Conservation (phyloP, 805 yeast genomes). For the Wickerhamiella kurtzmanii region DNA sequence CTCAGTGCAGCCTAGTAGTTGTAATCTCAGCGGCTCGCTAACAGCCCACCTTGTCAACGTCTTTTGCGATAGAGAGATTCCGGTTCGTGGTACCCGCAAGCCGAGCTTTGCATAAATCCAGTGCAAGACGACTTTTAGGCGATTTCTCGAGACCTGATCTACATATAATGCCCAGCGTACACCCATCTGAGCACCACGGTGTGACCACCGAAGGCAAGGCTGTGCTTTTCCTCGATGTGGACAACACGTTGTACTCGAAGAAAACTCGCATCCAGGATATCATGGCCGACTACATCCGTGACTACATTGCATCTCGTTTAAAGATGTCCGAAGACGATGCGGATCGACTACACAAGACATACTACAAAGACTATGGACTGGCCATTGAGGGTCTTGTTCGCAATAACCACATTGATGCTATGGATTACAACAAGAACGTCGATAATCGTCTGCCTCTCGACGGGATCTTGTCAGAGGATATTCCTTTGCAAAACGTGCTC, state of each 20-base stretch:
- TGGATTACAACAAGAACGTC: conserved; percentile 76
- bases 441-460: conserved; percentile 89
- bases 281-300: conserved; percentile 77
- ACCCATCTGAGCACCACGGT: neutral
- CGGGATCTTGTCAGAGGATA: conserved; percentile 49
- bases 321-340: conserved; percentile 62
- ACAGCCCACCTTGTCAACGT: too few species aligned
- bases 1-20: neutral
- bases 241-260: conserved; percentile 73
- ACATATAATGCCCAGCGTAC: neutral
- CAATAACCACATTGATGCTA: conserved; percentile 59
- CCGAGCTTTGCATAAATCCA: too few species aligned
- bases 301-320: conserved; percentile 58
- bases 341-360: conserved; percentile 48
- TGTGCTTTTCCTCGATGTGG: conserved; percentile 78
- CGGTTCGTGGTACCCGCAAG: too few species aligned
- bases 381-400: conserved; percentile 79
- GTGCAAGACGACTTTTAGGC: too few species aligned
- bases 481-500: conserved; percentile 24
- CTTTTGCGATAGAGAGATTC: too few species aligned
- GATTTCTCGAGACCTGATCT: too few species aligned
- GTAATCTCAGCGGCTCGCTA: too few species aligned
- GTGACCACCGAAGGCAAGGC: neutral
- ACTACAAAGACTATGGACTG: conserved; percentile 78
- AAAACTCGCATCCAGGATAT: conserved; percentile 66